phyloP scores from a whole-genome alignment of 2,329 filamentous ascomycete species.

The Penicillium sp. region DNA sequence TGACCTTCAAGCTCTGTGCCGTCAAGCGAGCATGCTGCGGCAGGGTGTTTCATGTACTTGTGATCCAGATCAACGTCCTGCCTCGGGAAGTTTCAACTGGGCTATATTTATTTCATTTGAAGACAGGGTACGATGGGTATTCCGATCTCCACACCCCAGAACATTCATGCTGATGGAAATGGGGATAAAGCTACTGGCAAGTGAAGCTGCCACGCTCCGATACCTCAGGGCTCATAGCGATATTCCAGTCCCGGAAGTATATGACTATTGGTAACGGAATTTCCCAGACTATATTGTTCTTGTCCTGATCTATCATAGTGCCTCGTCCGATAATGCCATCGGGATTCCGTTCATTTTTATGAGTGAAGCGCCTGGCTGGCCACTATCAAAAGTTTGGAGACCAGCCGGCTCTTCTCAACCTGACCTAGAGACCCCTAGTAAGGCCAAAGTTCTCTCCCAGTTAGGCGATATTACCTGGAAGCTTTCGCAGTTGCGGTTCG shows the following conservation, averaged over 20 bases:
- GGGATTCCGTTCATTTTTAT: slow-evolving; percentile 36
- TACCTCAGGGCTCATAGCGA: slow-evolving; percentile 31
- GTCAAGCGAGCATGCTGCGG: not conserved
- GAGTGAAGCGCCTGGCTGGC: slow-evolving; percentile 32
- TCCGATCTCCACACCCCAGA: slow-evolving; percentile 27
- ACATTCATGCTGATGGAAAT: slow-evolving; percentile 19
- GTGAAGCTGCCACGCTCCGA: slow-evolving; percentile 33
- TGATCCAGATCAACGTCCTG: slow-evolving; percentile 25
- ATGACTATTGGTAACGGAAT: slow-evolving; percentile 23
- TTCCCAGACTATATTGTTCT: not conserved
- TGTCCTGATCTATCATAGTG: slow-evolving; percentile 11
- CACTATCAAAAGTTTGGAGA: slow-evolving; percentile 26
- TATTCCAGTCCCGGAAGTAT: slow-evolving; percentile 35
- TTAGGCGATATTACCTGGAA: slow-evolving; percentile 26
- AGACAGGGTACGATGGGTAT: slow-evolving; percentile 32
- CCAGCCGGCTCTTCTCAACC: slow-evolving; percentile 6
- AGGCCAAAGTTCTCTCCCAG: slow-evolving; percentile 28
- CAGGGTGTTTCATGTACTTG: slow-evolving; percentile 15
- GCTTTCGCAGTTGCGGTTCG: slow-evolving; percentile 28
- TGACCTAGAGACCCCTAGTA: slow-evolving; percentile 8
- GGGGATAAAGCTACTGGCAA: slow-evolving; percentile 26
- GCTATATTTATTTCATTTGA: slow-evolving; percentile 32
- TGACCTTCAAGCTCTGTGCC: not conserved
- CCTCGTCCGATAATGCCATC: slow-evolving; percentile 26
- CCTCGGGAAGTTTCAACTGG: slow-evolving; percentile 33